These are phyloP conservation scores for Sarocladiaceae sp. DNA, from an alignment of 2,329 filamentous ascomycete species.

Conservation along the genomic window DNA sequence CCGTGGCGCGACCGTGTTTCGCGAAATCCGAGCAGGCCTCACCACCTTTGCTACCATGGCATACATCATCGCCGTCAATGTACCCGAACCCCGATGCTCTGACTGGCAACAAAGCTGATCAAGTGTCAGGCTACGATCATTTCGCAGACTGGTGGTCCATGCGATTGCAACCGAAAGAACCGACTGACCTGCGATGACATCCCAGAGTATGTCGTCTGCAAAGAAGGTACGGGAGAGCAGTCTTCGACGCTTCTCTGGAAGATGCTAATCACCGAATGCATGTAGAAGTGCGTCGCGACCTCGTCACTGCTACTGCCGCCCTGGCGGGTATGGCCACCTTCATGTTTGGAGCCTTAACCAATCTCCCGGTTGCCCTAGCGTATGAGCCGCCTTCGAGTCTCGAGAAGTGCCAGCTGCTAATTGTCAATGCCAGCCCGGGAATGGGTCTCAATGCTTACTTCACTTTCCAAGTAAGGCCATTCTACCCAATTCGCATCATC, in stretches of 20 bases:
- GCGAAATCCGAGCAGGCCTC: constrained; percentile 70
- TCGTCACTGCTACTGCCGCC: constrained; percentile 79
- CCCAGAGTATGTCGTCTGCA: constrained; percentile 36
- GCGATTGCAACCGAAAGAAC: constrained; percentile 50
- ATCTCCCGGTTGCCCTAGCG: constrained; percentile 61
- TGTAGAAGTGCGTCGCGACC: constrained; percentile 61
- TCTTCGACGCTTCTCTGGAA: neutral
- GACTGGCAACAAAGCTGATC: neutral
- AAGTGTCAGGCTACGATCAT: constrained; percentile 59
- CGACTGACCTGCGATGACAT: constrained; percentile 43
- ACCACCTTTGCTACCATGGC: constrained; percentile 80
- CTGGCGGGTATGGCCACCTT: constrained; percentile 70
- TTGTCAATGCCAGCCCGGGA: constrained; percentile 41
- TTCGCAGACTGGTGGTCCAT: constrained; percentile 70
- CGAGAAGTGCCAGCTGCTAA: constrained; percentile 1
- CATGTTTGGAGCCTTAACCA: constrained; percentile 73
- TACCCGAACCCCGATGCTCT: constrained; percentile 18
- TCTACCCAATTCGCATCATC: neutral
- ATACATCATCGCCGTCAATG: constrained; percentile 74
- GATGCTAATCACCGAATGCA: constrained; percentile 4
- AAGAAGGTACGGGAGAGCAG: constrained; percentile 34
- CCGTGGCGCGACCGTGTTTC: constrained; percentile 63
- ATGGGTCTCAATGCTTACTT: constrained; percentile 66
- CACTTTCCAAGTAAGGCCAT: constrained; percentile 42
- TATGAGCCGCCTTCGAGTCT: constrained; percentile 32